Percentiles rank a stretch among this genome's conserved stretches.
phyloP scores from a whole-genome alignment of 2,329 filamentous ascomycete genomes.

The Calonectria multiphialidica region DNA sequence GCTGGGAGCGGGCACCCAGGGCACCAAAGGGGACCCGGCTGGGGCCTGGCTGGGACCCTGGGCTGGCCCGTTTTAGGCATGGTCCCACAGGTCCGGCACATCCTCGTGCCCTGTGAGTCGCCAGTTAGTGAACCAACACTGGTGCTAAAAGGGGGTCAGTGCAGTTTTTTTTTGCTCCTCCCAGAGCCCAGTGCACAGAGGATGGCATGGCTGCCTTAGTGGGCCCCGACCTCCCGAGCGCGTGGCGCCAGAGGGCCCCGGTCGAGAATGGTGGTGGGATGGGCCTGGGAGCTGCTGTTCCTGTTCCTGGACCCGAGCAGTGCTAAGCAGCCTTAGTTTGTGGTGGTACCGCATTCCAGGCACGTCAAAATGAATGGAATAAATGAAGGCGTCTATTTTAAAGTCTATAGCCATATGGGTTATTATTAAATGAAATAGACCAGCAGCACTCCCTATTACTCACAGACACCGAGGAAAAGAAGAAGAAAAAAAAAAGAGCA shows the following conservation, averaged over 20 bases:
- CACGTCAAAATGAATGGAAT: not conserved
- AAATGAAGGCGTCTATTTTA: not conserved
- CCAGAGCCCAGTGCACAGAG: not conserved
- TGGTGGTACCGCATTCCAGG: not conserved
- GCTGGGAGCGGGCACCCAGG: slow-evolving; percentile 4
- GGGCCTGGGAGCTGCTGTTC: not conserved
- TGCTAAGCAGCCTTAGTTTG: not conserved
- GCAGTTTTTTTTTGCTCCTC: not conserved
- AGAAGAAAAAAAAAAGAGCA: not conserved
- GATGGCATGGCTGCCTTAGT: slow-evolving; percentile 23
- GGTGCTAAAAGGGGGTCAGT: slow-evolving; percentile 9
- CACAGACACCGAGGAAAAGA: not conserved
- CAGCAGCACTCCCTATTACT: no score
- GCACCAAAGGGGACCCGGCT: not conserved
- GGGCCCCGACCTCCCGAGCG: slow-evolving; percentile 22
- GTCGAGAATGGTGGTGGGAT: not conserved
- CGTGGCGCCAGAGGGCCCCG: slow-evolving; percentile 18
- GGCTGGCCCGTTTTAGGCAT: not conserved
- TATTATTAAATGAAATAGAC: not conserved
- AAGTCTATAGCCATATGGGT: not conserved
- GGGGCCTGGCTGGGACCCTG: not conserved
- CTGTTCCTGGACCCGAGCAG: not conserved
- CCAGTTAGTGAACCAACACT: not conserved
- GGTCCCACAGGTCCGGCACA: slow-evolving; percentile 8
- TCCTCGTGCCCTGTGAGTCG: not conserved